Evolutionary conservation across 495 filamentous ascomycete genomes (phyloP).

Genomic region (Achaetomiella virescens): DNA sequence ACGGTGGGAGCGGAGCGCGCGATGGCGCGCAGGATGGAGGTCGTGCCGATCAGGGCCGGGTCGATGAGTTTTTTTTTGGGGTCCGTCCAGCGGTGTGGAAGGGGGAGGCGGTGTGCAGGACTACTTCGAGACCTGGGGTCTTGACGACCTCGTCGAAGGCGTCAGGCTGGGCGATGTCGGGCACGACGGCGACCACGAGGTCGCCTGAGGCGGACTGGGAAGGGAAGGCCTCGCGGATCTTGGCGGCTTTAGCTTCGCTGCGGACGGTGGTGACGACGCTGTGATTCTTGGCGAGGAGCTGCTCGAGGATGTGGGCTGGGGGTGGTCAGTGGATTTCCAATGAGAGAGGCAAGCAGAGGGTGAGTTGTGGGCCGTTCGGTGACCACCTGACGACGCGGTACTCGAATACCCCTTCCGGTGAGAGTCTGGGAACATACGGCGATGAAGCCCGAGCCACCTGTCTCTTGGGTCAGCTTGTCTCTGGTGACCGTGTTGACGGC

Average conservation of each 20-base stretch:
- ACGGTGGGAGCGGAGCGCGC: conserved; percentile 69
- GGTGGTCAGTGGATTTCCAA: background rate
- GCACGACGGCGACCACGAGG: conserved; percentile 70
- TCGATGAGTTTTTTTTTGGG: conserved; percentile 76
- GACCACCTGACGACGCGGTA: no score
- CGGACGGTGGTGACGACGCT: conserved; percentile 82
- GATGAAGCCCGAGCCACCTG: conserved; percentile 47
- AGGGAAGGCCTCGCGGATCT: conserved; percentile 63
- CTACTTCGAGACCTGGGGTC: conserved; percentile 71
- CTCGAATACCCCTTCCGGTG: no score
- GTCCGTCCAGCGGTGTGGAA: conserved; percentile 69
- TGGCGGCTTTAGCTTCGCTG: conserved; percentile 68
- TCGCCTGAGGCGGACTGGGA: conserved; percentile 48
- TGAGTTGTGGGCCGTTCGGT: background rate
- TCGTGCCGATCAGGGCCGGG: conserved; percentile 81
- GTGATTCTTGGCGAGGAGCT: conserved; percentile 61
- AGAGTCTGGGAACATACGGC: conserved; percentile 28
- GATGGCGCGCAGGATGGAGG: conserved; percentile 67
- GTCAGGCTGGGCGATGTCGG: conserved; percentile 68
- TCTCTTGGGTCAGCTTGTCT: background rate
- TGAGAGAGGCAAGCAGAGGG: background rate
- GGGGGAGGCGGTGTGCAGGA: conserved; percentile 83
- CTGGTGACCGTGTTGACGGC: background rate
- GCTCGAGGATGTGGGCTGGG: conserved; percentile 68
- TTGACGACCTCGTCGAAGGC: conserved; percentile 78